Base-by-base conservation (phyloP, 2,329 filamentous ascomycete genomes). In the Cryphonectria radicalis region DNA sequence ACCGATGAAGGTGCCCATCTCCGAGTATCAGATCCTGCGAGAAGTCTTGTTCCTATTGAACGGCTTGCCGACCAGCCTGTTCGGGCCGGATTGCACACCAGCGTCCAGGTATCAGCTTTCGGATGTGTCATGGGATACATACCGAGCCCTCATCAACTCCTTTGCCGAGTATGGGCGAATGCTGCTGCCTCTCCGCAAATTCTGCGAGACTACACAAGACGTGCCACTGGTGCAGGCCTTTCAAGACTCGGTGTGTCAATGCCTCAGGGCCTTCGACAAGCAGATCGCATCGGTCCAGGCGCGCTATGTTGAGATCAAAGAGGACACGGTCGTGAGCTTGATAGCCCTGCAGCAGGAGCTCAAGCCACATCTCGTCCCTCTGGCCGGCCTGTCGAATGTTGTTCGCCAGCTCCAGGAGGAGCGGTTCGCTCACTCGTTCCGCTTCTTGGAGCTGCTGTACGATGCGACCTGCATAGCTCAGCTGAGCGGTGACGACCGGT, bases 21-120 rank as follows among this genome's bases (percentile, higher is more conserved):
- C 92, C 0, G 95, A 97, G 78, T 83, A 92, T 1, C 90, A 95
- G 74, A 84, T 91, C 14, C 82, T 95, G 37, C 89, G 94, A 64
- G 94, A 98, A 77, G 88, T 90, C 0, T 83, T 98, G 0, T 95
- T 93, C 76, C 97, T 98, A 93, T 86, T 98, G 0, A 88, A 90
- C 68, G 95, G 95, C 0, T 82, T 96, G 4, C 87, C 90, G 7
- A 95, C 92, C 2, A 91, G 90, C 1, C 78, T 97, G 0, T 97
- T 95, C 76, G 82, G 82, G 70, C 32, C 75, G 4, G 77, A 84
- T 65, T 83, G 81, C 19, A 74, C 78, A 8, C 82, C 83, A 0
- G 78, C 81, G 1, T 76, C 81, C 4, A 76, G 75, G 1, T 88
- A 84, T 68, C 84, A 88, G 70, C 81, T 89, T 37, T 76, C 80